phyloP scores from a whole-genome alignment of 73 alveolate species.

The Paramecium octaurelia region DNA sequence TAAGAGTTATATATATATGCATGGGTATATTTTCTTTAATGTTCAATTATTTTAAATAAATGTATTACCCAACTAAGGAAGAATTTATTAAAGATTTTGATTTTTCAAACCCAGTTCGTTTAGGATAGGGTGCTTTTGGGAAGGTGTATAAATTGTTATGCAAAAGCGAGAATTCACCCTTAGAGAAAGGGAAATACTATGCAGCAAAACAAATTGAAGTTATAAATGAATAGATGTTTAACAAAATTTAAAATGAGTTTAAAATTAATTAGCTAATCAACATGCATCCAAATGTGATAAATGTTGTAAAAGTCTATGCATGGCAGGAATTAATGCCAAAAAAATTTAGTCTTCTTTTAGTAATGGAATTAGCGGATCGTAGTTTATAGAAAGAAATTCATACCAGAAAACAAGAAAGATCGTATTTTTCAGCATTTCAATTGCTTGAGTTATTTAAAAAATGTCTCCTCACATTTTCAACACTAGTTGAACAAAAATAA shows the following conservation, averaged over 20 bases:
- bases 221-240: slow-evolving; percentile 16
- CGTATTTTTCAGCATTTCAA: background rate
- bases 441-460: background rate
- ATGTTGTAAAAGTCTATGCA: slow-evolving; percentile 1
- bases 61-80: slow-evolving; percentile 24
- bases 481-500: background rate
- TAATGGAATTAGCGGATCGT: slow-evolving; percentile 40
- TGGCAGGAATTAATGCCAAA: slow-evolving; percentile 24
- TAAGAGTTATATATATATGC: background rate
- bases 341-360: background rate
- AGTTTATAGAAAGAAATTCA: slow-evolving; percentile 25
- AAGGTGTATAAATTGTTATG: background rate
- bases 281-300: slow-evolving; percentile 4
- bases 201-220: slow-evolving; percentile 31
- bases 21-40: background rate
- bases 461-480: background rate
- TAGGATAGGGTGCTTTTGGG: slow-evolving; percentile 36
- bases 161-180: background rate
- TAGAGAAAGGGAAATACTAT: slow-evolving; percentile 27
- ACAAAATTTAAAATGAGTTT: slow-evolving; percentile 37
- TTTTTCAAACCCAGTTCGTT: background rate
- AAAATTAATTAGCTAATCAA: slow-evolving; percentile 6
- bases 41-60: background rate
- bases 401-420: slow-evolving; percentile 13
- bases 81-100: slow-evolving; percentile 33